Conservation (phyloP, 306 rosid genomes). For the Trifolium dubium region DNA sequence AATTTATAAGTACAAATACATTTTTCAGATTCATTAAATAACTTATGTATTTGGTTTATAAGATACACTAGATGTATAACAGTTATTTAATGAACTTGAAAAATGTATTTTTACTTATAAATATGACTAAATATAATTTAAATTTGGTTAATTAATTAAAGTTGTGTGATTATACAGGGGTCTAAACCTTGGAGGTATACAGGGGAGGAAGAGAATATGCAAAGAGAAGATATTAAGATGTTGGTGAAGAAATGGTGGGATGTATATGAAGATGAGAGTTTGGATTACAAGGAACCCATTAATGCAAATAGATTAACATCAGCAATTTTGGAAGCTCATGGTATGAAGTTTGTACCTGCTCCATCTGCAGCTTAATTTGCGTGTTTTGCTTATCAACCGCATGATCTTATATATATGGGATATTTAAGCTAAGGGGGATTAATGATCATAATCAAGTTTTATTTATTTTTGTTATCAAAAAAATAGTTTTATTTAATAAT, state of each 20-base stretch:
- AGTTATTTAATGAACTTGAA: too few relatives aligned
- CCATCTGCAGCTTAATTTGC: slow-evolving; percentile 61
- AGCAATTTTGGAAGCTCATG: slow-evolving; percentile 46
- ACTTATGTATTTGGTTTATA: too few relatives aligned
- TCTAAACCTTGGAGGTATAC: slow-evolving; percentile 95
- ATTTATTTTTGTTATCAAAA: neutral
- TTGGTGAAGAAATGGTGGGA: slow-evolving; percentile 88
- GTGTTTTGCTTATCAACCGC: neutral
- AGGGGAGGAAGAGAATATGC: slow-evolving; percentile 76
- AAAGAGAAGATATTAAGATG: slow-evolving; percentile 80
- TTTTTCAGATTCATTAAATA: too few relatives aligned
- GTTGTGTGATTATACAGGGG: slow-evolving; percentile 51
- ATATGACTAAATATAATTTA: too few relatives aligned
- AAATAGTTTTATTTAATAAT: too few relatives aligned
- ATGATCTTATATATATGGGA: neutral
- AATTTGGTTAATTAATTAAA: neutral
- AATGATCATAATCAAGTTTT: neutral
- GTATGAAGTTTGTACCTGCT: slow-evolving; percentile 39
- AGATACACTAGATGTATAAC: too few relatives aligned
- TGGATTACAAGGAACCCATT: slow-evolving; percentile 51
- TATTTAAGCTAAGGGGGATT: neutral
- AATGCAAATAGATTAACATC: slow-evolving; percentile 30
- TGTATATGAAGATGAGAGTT: slow-evolving; percentile 66
- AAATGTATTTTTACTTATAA: too few relatives aligned
- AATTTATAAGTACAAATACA: too few relatives aligned